phyloP scores from a whole-genome alignment of 2,329 filamentous ascomycete genomes.

The Colletotrichum lentis region DNA sequence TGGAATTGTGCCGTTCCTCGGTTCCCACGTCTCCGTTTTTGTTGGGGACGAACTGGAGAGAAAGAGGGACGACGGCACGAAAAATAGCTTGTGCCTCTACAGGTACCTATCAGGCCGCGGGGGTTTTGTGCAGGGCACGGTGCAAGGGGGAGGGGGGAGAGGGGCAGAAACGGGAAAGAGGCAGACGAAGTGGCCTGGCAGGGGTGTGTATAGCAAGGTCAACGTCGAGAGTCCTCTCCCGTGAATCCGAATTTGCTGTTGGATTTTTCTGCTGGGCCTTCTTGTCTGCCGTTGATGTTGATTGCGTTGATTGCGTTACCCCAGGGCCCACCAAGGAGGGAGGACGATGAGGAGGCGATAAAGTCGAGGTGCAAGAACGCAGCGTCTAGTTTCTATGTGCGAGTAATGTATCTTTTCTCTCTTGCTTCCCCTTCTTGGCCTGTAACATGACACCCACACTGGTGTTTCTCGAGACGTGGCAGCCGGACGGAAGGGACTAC shows the following conservation, averaged over 20 bases:
- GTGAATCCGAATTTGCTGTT: neutral
- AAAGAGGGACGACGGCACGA: constrained; percentile 6
- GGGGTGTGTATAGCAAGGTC: constrained; percentile 8
- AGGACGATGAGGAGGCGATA: constrained; percentile 18
- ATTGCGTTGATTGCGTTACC: constrained; percentile 25
- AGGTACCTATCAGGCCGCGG: neutral
- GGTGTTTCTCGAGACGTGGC: neutral
- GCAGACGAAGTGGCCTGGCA: constrained; percentile 19
- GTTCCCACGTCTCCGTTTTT: constrained; percentile 35
- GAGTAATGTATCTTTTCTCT: neutral
- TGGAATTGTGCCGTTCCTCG: constrained; percentile 4
- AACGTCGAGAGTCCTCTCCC: no score
- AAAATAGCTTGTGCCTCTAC: constrained; percentile 13
- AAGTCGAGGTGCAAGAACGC: constrained; percentile 1
- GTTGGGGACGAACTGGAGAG: constrained; percentile 37
- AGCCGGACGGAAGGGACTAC: constrained; percentile 8
- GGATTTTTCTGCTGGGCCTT: constrained; percentile 26
- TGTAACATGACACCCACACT: neutral
- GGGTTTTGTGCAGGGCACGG: constrained; percentile 30
- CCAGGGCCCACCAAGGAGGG: constrained; percentile 22
- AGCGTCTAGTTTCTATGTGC: neutral
- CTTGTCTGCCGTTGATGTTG: no score
- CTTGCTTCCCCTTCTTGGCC: neutral
- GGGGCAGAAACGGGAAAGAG: constrained; percentile 1
- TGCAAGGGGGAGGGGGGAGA: constrained; percentile 29